Base-by-base conservation (phyloP, 768 basidiomycete genomes). In the Paxillus involutus region DNA sequence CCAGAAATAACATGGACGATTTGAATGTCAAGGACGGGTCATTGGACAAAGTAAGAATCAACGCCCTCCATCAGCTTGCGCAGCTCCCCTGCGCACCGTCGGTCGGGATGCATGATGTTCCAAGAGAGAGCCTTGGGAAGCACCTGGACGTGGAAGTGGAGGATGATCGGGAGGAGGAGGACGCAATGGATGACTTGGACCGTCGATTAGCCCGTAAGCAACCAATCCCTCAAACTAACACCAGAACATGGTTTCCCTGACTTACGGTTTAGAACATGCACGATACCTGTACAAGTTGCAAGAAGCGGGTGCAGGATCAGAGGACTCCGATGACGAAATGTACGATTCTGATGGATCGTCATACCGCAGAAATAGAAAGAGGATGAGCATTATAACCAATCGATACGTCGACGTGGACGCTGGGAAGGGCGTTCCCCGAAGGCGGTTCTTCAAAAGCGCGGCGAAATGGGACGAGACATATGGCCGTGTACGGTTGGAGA, bases 1-100 rank as follows among this genome's bases (percentile, higher is more conserved):
- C 80, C 85, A 24, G 80, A 58, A 98, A 89, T 63, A 98, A 98
- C 65, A 92, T 96, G 89, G 94, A 97, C 56, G 93, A 98, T 64
- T 73, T 91, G 62, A 99, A 98, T 66, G 71, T 86, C 55, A 82
- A 80, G 58, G 89, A 95, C 60, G 83, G 82, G 10, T 89, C 90
- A 29, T 71, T 98, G 33, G 87, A 96, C 53, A 78, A 78, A 61
- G 87, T 95, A 50, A 82, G 88, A 87, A 91, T 72, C 69, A 67
- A 74, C 46, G 72, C 82, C 53, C 66, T 88, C 41, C 77, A 82
- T 44, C 79, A 82, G 41, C 73, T 90, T 4, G 73, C 80, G 19
- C 77, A 82, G 58, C 67, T 90, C 42, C 80, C 80, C 4, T 80
- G 82, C 51, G 92, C 91, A 0, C 97, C 97, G 1, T 91, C 91